phyloP scores from a whole-genome alignment of 306 rosid genomes.

The Quercus bicolor region DNA sequence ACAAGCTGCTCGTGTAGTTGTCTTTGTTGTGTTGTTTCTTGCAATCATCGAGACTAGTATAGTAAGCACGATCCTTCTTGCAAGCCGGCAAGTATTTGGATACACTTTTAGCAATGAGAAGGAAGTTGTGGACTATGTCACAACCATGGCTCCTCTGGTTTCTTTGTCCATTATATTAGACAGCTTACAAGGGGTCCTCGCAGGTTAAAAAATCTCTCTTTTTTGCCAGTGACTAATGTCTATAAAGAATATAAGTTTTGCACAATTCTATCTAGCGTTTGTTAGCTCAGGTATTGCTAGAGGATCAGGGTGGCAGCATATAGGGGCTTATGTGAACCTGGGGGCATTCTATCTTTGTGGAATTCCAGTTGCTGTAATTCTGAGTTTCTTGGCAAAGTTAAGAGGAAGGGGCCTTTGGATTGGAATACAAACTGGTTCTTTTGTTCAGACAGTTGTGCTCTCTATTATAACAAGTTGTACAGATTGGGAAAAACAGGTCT shows the following conservation, averaged over 20 bases:
- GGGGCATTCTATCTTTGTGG: constrained; percentile 77
- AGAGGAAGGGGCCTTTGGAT: constrained; percentile 75
- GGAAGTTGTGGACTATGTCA: constrained; percentile 67
- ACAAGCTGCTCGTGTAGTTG: constrained; percentile 42
- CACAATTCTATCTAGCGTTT: background rate
- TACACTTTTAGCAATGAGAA: constrained; percentile 57
- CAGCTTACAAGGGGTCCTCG: constrained; percentile 56
- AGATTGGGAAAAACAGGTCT: constrained; percentile 60
- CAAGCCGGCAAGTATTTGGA: constrained; percentile 46
- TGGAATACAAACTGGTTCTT: constrained; percentile 55
- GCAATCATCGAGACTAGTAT: constrained; percentile 34
- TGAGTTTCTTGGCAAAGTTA: constrained; percentile 50
- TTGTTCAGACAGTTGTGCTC: constrained; percentile 47
- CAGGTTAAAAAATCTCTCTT: constrained; percentile 38
- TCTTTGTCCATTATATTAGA: constrained; percentile 50
- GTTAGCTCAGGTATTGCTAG: constrained; percentile 51
- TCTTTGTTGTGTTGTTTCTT: constrained; percentile 42
- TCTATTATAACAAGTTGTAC: constrained; percentile 40
- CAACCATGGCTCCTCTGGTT: constrained; percentile 56
- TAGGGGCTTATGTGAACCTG: constrained; percentile 61
- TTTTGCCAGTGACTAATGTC: background rate
- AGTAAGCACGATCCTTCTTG: constrained; percentile 38
- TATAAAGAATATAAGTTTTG: background rate
- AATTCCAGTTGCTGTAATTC: constrained; percentile 48
- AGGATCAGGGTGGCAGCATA: constrained; percentile 79